phyloP scores from a whole-genome alignment of 2,329 filamentous ascomycete species.

The Conoideocrella luteorostrata region DNA sequence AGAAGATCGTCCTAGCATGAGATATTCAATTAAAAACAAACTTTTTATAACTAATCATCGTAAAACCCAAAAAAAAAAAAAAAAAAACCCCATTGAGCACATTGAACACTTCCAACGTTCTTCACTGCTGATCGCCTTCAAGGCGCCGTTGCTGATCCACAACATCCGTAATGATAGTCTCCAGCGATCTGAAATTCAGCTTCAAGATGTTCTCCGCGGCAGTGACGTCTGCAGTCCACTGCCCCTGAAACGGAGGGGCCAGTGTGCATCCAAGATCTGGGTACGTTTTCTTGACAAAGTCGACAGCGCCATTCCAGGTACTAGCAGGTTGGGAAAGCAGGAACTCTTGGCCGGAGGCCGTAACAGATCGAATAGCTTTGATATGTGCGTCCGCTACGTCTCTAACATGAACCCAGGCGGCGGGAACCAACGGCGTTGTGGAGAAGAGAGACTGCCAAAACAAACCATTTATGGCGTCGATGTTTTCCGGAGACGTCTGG shows the following conservation, averaged over 20 bases:
- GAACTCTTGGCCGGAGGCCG: slow-evolving; percentile 1
- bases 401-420: slow-evolving; percentile 8
- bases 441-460: slow-evolving; percentile 9
- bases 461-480: slow-evolving; percentile 11
- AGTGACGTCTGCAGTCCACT: background rate
- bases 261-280: background rate
- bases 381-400: slow-evolving; percentile 11
- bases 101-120: too few species aligned
- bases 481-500: slow-evolving; percentile 8
- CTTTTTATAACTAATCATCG: too few species aligned
- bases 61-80: too few species aligned
- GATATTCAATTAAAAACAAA: too few species aligned
- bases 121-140: background rate
- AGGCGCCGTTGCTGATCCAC: background rate
- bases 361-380: background rate
- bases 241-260: background rate
- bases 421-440: slow-evolving; percentile 5
- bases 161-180: background rate
- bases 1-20: too few species aligned
- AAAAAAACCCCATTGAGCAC: too few species aligned
- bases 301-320: background rate
- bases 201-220: background rate
- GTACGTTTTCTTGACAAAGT: background rate
- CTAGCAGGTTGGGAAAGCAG: background rate
- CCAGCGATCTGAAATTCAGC: background rate